Conservation (phyloP, 1,284 basidiomycete species). For the Austropuccinia psidii region DNA sequence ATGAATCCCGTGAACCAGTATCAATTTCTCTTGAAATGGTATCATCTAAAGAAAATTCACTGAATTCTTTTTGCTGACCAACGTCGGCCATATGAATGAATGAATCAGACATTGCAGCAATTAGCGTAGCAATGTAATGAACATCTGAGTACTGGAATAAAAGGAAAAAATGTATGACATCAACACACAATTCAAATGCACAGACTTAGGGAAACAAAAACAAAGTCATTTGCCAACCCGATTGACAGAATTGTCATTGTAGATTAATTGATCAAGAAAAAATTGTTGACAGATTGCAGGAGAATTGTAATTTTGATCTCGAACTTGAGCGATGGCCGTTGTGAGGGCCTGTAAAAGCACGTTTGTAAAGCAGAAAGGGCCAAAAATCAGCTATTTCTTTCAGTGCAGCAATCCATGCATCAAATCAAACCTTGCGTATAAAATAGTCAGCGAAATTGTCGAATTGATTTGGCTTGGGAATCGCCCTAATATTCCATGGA, state of each 20-base stretch:
- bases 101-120: conserved; percentile 13
- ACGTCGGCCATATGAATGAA: conserved; percentile 14
- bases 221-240: conserved; percentile 53
- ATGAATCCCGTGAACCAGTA: conserved; percentile 18
- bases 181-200: no score
- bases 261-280: conserved; percentile 77
- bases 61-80: conserved; percentile 40
- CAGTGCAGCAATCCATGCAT: background rate
- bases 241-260: conserved; percentile 92
- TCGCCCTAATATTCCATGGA: conserved; percentile 71
- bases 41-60: conserved; percentile 41
- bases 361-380: conserved; percentile 21
- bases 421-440: conserved; percentile 66
- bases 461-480: conserved; percentile 89
- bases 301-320: conserved; percentile 70
- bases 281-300: conserved; percentile 81
- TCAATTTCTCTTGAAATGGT: background rate
- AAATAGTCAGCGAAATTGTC: conserved; percentile 86
- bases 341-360: conserved; percentile 58
- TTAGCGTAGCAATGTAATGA: conserved; percentile 24
- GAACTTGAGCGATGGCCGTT: conserved; percentile 71
- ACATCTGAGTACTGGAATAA: conserved; percentile 30
- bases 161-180: background rate
- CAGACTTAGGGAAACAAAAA: conserved; percentile 4
- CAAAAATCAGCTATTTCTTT: conserved; percentile 33